phyloP scores from a whole-genome alignment of 1,284 basidiomycete species.

The Cutaneotrichosporon daszewskae region DNA sequence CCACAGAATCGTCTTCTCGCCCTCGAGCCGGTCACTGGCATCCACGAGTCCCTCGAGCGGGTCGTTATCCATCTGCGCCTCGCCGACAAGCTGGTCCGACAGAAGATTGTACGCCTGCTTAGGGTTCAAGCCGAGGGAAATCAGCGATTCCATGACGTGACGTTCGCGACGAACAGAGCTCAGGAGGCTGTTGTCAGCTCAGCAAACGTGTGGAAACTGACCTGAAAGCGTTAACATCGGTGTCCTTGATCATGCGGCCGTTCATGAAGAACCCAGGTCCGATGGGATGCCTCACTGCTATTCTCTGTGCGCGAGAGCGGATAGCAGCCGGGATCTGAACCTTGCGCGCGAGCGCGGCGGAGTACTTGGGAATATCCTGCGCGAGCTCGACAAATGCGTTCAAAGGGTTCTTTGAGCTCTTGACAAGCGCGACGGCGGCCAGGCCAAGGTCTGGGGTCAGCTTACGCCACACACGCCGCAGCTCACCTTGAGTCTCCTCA shows the following conservation, averaged over 20 bases:
- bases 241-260: conserved; percentile 58
- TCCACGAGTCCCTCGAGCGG: conserved; percentile 73
- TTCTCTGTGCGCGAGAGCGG: conserved; percentile 56
- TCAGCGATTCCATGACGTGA: conserved; percentile 58
- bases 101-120: conserved; percentile 66
- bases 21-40: conserved; percentile 78
- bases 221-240: conserved; percentile 67
- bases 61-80: conserved; percentile 52
- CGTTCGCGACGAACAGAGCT: conserved; percentile 69
- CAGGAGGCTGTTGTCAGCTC: conserved; percentile 54
- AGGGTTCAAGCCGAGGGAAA: conserved; percentile 58
- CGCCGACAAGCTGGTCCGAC: conserved; percentile 57
- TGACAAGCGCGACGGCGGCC: conserved; percentile 67
- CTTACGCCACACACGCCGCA: neutral
- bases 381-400: conserved; percentile 63
- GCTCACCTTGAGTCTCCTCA: conserved; percentile 58
- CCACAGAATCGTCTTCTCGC: conserved; percentile 68
- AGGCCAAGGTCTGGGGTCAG: conserved; percentile 58
- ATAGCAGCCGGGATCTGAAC: conserved; percentile 51
- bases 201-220: conserved; percentile 32
- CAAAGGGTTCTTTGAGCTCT: conserved; percentile 58
- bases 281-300: conserved; percentile 40
- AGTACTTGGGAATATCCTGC: conserved; percentile 83
- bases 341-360: conserved; percentile 62
- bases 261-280: conserved; percentile 63